Percentiles rank a stretch among this genome's conserved stretches.
phyloP scores from a whole-genome alignment of 768 basidiomycete species.

The Mrakia frigida region DNA sequence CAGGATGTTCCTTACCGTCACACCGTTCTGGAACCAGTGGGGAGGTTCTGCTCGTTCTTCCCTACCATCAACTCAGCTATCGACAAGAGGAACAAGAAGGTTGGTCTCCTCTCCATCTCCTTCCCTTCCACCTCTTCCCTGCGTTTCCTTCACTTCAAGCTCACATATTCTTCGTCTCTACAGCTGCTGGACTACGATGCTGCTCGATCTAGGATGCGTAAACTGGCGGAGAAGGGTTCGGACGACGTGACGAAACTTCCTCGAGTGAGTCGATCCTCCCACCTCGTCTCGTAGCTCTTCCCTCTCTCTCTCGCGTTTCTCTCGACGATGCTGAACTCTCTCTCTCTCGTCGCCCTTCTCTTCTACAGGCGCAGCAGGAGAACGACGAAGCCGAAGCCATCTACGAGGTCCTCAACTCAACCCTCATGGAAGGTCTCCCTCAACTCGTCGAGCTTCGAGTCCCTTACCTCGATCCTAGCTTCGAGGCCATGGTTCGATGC shows the following conservation, averaged over 20 bases:
- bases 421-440: slow-evolving; percentile 84
- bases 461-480: slow-evolving; percentile 96
- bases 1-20: slow-evolving; percentile 93
- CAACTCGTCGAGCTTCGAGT: slow-evolving; percentile 89
- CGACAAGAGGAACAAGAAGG: slow-evolving; percentile 93
- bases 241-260: slow-evolving; percentile 91
- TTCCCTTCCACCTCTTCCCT: background rate
- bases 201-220: slow-evolving; percentile 81
- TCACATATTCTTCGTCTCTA: background rate
- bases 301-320: background rate
- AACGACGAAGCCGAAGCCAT: slow-evolving; percentile 91
- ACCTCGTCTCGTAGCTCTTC: slow-evolving; percentile 1
- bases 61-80: slow-evolving; percentile 91
- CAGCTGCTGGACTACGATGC: slow-evolving; percentile 95
- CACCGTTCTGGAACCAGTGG: slow-evolving; percentile 88
- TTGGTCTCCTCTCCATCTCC: slow-evolving; percentile 40
- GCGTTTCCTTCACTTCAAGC: background rate
- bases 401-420: slow-evolving; percentile 86
- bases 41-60: slow-evolving; percentile 95
- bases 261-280: slow-evolving; percentile 50
- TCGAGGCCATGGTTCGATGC: slow-evolving; percentile 93
- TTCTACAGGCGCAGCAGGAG: slow-evolving; percentile 78
- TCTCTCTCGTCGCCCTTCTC: background rate
- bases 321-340: background rate
- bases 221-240: slow-evolving; percentile 81